A percentile compares a stretch with the other conserved stretches of the same genome.
Conservation (phyloP, 108 stramenopile genomes). For the Nitzschia sp. region DNA sequence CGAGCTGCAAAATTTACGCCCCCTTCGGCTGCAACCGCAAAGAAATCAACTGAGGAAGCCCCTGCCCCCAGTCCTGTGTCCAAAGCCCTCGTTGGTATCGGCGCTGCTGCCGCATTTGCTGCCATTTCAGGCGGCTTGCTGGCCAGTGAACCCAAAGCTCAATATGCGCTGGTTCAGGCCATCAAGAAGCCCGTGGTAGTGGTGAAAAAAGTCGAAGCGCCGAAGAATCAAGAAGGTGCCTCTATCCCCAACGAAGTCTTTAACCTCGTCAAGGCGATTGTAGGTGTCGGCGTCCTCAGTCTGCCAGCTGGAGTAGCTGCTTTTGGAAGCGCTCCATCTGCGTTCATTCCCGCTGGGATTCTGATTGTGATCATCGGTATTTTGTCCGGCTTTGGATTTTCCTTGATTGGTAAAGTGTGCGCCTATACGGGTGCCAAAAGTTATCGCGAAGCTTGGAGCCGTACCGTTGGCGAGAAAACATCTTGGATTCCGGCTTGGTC, state of each 20-base stretch:
- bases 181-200: conserved; percentile 20
- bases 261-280: conserved; percentile 92
- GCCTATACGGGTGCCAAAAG: conserved; percentile 75
- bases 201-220: neutral
- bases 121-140: conserved; percentile 11
- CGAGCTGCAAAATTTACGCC: neutral
- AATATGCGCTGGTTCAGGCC: conserved; percentile 24
- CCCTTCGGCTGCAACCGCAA: neutral
- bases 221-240: conserved; percentile 40
- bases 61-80: conserved; percentile 5
- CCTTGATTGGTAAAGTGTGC: conserved; percentile 81
- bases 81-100: conserved; percentile 26
- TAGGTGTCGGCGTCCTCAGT: conserved; percentile 90
- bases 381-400: conserved; percentile 88
- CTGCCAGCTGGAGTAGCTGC: conserved; percentile 93
- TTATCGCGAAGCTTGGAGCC: conserved; percentile 92
- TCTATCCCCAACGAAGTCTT: conserved; percentile 74
- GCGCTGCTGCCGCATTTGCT: conserved; percentile 21
- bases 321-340: conserved; percentile 83
- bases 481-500: conserved; percentile 88
- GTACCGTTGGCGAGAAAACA: conserved; percentile 64
- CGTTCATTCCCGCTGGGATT: conserved; percentile 78
- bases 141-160: conserved; percentile 7
- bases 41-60: neutral
- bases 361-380: conserved; percentile 80